Evolutionary conservation across 352 stramenopile species (phyloP).

Genomic region (Phytophthora pluvialis): DNA sequence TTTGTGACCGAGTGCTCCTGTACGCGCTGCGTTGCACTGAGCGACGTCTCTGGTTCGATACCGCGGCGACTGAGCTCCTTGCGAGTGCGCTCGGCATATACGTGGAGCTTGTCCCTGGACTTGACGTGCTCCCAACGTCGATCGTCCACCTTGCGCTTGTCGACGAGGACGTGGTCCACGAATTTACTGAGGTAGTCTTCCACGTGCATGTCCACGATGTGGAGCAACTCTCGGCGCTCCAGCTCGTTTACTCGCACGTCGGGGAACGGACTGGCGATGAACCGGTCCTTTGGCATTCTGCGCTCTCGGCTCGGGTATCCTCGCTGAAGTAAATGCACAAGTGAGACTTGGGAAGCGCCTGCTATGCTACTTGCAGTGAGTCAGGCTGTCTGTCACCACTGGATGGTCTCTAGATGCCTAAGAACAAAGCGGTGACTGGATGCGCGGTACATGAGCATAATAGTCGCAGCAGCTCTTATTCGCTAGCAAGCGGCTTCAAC

Average conservation of each 20-base stretch:
- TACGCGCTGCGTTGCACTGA: slow-evolving; percentile 14
- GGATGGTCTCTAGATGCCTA: slow-evolving; percentile 16
- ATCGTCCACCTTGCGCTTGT: slow-evolving; percentile 28
- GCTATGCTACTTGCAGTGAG: not conserved
- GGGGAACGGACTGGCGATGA: slow-evolving; percentile 22
- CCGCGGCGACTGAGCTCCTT: slow-evolving; percentile 24
- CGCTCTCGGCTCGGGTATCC: not conserved
- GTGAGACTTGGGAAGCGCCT: slow-evolving; percentile 3
- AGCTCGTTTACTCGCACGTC: slow-evolving; percentile 18
- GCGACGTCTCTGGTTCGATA: slow-evolving; percentile 13
- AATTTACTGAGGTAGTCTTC: slow-evolving; percentile 32
- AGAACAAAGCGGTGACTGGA: slow-evolving; percentile 10
- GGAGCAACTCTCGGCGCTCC: slow-evolving; percentile 14
- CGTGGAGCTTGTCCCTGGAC: slow-evolving; percentile 24
- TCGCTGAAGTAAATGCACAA: slow-evolving; percentile 20
- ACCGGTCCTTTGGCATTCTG: slow-evolving; percentile 22
- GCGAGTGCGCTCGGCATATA: slow-evolving; percentile 22
- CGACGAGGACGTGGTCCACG: slow-evolving; percentile 21
- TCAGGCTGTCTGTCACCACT: slow-evolving; percentile 7
- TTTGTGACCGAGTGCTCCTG: slow-evolving; percentile 13
- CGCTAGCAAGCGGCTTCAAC: slow-evolving; percentile 15
- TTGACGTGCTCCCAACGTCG: slow-evolving; percentile 32
- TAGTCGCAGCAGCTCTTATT: slow-evolving; percentile 16
- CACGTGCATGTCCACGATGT: slow-evolving; percentile 24
- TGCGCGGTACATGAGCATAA: not conserved